A percentile compares a stretch with the other conserved stretches of the same genome.
Evolutionary conservation across 2,329 filamentous ascomycete genomes (phyloP).

Genomic region (Colletotrichum sp.): DNA sequence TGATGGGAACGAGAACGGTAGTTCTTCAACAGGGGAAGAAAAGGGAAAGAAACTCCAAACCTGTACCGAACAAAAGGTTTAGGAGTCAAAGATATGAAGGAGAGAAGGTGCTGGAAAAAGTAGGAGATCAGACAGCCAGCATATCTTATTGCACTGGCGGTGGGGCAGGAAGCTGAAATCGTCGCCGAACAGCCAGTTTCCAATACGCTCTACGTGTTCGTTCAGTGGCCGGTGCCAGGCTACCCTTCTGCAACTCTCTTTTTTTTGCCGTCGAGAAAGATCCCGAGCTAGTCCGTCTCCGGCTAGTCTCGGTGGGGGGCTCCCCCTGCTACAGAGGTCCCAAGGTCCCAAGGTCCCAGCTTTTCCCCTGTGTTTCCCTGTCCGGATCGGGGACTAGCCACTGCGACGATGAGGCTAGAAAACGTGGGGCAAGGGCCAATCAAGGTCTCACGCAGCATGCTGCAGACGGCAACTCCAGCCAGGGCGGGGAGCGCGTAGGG

Average conservation of each 20-base stretch:
- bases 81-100: not conserved
- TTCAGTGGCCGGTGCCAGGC: slow-evolving; percentile 18
- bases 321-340: slow-evolving; percentile 4
- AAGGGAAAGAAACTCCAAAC: not conserved
- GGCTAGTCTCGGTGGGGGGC: slow-evolving; percentile 11
- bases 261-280: slow-evolving; percentile 18
- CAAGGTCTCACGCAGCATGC: not conserved
- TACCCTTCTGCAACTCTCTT: slow-evolving; percentile 20
- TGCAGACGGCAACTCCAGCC: slow-evolving; percentile 4
- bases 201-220: slow-evolving; percentile 25
- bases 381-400: slow-evolving; percentile 1
- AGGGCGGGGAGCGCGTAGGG: slow-evolving; percentile 1
- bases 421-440: slow-evolving; percentile 21
- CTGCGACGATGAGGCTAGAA: slow-evolving; percentile 6
- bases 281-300: not conserved
- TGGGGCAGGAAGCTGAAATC: slow-evolving; percentile 22
- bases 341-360: slow-evolving; percentile 6
- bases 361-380: slow-evolving; percentile 8
- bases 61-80: not conserved
- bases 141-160: slow-evolving; percentile 21
- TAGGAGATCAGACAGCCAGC: slow-evolving; percentile 11
- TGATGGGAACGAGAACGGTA: not conserved
- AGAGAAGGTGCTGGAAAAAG: slow-evolving; percentile 14
- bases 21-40: not conserved
- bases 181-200: slow-evolving; percentile 21